Percentiles rank a stretch among this genome's conserved stretches.
Conservation (phyloP, 2,329 filamentous ascomycete genomes). For the Diaporthe sp. region DNA sequence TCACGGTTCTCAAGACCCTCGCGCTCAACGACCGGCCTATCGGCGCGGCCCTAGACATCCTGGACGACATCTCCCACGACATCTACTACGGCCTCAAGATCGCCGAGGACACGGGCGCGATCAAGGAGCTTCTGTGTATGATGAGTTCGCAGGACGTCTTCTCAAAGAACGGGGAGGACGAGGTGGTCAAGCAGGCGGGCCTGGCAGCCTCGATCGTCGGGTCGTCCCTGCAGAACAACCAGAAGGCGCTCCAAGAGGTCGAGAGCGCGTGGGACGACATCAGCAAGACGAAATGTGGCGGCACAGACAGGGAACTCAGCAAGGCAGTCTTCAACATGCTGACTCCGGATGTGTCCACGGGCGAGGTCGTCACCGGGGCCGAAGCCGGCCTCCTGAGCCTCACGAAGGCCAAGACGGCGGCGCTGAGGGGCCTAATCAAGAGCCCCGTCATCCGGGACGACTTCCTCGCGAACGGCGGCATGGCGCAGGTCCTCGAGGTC, state of each 20-base stretch:
- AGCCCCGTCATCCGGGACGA: constrained; percentile 64
- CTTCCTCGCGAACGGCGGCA: constrained; percentile 69
- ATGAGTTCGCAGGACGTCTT: constrained; percentile 54
- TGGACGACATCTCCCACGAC: constrained; percentile 77
- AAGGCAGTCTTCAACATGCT: constrained; percentile 59
- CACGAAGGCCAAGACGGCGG: constrained; percentile 58
- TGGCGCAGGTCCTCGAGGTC: constrained; percentile 67
- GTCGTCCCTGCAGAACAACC: constrained; percentile 75
- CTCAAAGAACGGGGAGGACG: constrained; percentile 42
- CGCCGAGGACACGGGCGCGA: constrained; percentile 65
- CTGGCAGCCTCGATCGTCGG: constrained; percentile 71
- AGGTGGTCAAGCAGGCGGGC: constrained; percentile 51
- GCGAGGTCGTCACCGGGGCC: constrained; percentile 43
- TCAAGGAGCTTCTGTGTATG: constrained; percentile 70
- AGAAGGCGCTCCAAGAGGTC: constrained; percentile 68
- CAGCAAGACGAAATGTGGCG: constrained; percentile 54
- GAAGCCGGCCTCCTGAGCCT: constrained; percentile 42
- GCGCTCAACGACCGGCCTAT: constrained; percentile 51
- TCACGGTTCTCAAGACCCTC: constrained; percentile 62
- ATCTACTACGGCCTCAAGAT: constrained; percentile 78
- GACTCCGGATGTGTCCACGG: constrained; percentile 5
- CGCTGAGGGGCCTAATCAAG: constrained; percentile 70
- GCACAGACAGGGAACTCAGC: constrained; percentile 47
- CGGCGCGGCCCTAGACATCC: constrained; percentile 66
- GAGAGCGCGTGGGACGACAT: constrained; percentile 61